Percentiles rank a stretch among this genome's conserved stretches.
Evolutionary conservation across 2,329 filamentous ascomycete genomes (phyloP).

Genomic region (Thelonectria blattea): DNA sequence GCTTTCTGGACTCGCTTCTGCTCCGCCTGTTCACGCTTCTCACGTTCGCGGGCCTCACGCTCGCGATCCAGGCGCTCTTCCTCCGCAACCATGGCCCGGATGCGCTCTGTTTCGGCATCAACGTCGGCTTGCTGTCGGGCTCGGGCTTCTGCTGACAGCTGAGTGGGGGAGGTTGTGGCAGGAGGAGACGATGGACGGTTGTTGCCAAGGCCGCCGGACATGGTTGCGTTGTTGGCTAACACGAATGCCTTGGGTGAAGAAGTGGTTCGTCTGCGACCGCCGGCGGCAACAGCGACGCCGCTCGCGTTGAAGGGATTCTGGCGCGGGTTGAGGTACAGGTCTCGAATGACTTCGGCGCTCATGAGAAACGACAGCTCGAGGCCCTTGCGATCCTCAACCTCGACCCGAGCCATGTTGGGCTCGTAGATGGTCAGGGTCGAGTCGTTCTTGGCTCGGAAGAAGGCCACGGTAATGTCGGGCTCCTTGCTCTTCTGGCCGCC

Average conservation of each 20-base stretch:
- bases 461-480: slow-evolving; percentile 91
- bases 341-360: slow-evolving; percentile 67
- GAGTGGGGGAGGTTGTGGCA: slow-evolving; percentile 24
- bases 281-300: slow-evolving; percentile 43
- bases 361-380: slow-evolving; percentile 81
- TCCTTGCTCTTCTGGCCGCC: slow-evolving; percentile 84
- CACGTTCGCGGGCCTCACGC: slow-evolving; percentile 60
- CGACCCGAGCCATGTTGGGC: slow-evolving; percentile 86
- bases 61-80: slow-evolving; percentile 61
- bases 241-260: slow-evolving; percentile 48
- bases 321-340: slow-evolving; percentile 68
- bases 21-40: slow-evolving; percentile 49
- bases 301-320: slow-evolving; percentile 81
- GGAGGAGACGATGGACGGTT: slow-evolving; percentile 31
- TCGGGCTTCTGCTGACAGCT: slow-evolving; percentile 28
- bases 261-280: slow-evolving; percentile 42
- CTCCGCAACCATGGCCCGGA: slow-evolving; percentile 61
- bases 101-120: slow-evolving; percentile 78
- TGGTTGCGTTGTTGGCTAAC: slow-evolving; percentile 27
- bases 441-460: slow-evolving; percentile 77
- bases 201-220: slow-evolving; percentile 50
- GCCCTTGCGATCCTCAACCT: slow-evolving; percentile 93
- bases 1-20: slow-evolving; percentile 62
- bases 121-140: slow-evolving; percentile 51
- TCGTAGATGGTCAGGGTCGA: slow-evolving; percentile 82